Conservation (phyloP, 257 asterid species). For the Nicotiana tomentosiformis region DNA sequence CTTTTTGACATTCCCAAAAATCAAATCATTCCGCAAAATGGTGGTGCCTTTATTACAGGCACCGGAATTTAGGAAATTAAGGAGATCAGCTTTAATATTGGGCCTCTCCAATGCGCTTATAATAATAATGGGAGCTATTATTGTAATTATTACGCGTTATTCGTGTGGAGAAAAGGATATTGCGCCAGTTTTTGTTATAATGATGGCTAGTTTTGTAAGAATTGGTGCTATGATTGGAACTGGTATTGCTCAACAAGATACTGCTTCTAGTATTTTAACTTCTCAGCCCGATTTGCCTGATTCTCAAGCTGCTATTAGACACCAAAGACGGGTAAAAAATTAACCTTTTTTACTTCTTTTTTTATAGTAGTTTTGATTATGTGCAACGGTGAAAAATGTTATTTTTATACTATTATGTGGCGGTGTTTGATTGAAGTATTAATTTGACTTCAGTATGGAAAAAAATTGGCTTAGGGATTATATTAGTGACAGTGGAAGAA, state of each 20-base stretch:
- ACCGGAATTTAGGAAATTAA: not conserved
- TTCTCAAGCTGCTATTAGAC: slow-evolving; percentile 2
- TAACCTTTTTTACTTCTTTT: not conserved
- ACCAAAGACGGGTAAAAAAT: slow-evolving; percentile 11
- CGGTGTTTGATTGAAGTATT: not conserved
- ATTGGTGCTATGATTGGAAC: slow-evolving; percentile 18
- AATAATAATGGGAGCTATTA: not conserved
- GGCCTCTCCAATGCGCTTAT: slow-evolving; percentile 14
- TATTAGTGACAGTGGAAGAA: not conserved
- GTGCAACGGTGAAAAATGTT: not conserved
- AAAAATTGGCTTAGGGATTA: not conserved
- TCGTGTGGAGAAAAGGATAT: not conserved
- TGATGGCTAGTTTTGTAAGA: slow-evolving; percentile 7
- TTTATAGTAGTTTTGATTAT: not conserved
- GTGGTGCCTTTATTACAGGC: not conserved
- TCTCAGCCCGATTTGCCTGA: not conserved
- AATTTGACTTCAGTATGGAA: not conserved
- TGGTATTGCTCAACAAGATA: slow-evolving; percentile 15
- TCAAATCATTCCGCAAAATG: not conserved
- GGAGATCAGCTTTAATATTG: slow-evolving; percentile 12
- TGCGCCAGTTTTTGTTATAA: not conserved
- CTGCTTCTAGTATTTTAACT: slow-evolving; percentile 11
- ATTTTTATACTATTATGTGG: not conserved
- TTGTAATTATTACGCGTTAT: not conserved
- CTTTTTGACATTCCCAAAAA: not conserved